A percentile compares a stretch with the other conserved stretches of the same genome.
Conservation (phyloP, 495 filamentous ascomycete species). For the Penicillium tannophilum region DNA sequence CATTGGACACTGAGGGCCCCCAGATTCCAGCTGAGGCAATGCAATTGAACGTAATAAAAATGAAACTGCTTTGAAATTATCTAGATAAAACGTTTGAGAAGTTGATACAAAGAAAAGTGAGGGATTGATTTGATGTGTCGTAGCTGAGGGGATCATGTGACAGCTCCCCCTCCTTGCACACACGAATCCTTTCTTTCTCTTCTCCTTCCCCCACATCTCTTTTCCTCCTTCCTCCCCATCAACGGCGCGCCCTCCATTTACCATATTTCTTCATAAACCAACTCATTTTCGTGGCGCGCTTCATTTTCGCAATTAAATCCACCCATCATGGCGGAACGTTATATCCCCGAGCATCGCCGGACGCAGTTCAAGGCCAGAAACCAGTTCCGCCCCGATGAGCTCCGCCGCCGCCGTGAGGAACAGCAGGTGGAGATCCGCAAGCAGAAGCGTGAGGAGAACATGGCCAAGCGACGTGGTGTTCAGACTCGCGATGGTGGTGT, state of each 20-base stretch:
- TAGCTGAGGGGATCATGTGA: constrained; percentile 22
- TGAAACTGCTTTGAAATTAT: neutral
- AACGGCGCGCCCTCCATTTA: constrained; percentile 23
- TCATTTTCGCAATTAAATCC: constrained; percentile 31
- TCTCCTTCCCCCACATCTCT: constrained; percentile 31
- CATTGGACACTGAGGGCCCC: neutral
- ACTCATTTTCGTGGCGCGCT: constrained; percentile 33
- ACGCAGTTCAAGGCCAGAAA: constrained; percentile 99
- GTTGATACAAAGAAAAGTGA: neutral
- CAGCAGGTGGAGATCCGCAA: constrained; percentile 98
- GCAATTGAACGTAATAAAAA: neutral
- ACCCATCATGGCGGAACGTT: constrained; percentile 90
- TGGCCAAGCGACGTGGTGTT: constrained; percentile 97
- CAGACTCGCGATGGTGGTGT: constrained; percentile 67
- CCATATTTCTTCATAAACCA: constrained; percentile 18
- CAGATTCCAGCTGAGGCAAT: neutral
- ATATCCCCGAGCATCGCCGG: constrained; percentile 99
- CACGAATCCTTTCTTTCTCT: constrained; percentile 36
- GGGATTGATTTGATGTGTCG: neutral
- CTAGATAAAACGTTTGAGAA: neutral
- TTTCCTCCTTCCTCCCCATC: constrained; percentile 22
- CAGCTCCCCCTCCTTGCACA: constrained; percentile 33
- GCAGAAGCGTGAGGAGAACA: constrained; percentile 96
- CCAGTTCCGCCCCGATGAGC: constrained; percentile 97
- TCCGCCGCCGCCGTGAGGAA: constrained; percentile 97